Conservation (phyloP, 129 eudicot genomes). For the Chrysanthemum makinoi region DNA sequence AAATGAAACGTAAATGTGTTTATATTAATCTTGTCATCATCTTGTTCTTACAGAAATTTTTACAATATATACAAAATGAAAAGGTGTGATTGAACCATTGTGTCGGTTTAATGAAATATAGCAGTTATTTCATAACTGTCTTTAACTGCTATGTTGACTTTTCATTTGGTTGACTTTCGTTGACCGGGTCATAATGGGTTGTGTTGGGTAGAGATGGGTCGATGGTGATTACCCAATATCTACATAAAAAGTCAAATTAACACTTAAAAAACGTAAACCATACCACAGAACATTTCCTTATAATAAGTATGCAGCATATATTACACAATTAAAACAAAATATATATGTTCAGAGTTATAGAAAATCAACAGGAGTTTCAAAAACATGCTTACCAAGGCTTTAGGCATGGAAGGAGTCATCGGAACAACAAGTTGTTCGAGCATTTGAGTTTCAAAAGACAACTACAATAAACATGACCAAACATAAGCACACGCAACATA, state of each 20-base stretch:
- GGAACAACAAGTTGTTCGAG: constrained; percentile 93
- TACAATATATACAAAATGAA: no score
- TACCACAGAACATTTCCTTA: constrained; percentile 62
- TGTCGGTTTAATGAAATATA: no score
- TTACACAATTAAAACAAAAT: neutral
- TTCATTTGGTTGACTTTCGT: no score
- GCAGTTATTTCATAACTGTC: no score
- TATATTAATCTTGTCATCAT: no score
- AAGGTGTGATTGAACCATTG: no score
- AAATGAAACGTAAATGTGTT: no score
- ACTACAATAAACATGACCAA: constrained; percentile 34
- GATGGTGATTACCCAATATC: no score
- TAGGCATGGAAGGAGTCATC: constrained; percentile 76
- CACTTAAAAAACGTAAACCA: constrained; percentile 8
- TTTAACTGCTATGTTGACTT: no score
- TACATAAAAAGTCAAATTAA: constrained; percentile 7
- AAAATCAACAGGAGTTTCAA: constrained; percentile 10
- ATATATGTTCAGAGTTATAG: neutral
- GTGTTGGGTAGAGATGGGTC: no score
- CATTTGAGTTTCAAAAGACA: constrained; percentile 63
- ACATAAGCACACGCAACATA: constrained; percentile 27
- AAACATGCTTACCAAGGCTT: constrained; percentile 55
- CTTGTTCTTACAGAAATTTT: no score
- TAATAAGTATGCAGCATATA: neutral
- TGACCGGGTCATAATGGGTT: no score